Conservation (phyloP, 2,329 filamentous ascomycete genomes). For the Colletotrichum musicola region DNA sequence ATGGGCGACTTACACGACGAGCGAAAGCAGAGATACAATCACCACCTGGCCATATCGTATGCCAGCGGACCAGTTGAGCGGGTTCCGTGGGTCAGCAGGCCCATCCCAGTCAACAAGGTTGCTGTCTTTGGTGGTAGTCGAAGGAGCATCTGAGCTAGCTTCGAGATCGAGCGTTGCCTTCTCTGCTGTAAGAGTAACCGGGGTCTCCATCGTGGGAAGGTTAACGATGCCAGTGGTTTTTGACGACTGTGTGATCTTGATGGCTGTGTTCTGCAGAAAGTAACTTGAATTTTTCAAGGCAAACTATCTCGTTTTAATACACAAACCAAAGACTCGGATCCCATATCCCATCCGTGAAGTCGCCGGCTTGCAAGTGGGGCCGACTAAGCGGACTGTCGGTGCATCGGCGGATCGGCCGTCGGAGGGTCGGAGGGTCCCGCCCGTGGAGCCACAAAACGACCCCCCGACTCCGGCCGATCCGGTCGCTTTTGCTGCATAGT, state of each 20-base stretch:
- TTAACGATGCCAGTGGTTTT: neutral
- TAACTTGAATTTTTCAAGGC: neutral
- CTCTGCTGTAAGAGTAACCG: neutral
- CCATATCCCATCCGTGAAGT: conserved; percentile 7
- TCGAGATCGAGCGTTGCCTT: neutral
- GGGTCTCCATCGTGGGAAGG: conserved; percentile 2
- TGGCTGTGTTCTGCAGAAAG: neutral
- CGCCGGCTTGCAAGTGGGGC: neutral
- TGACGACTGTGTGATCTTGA: neutral
- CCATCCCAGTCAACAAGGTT: conserved; percentile 69
- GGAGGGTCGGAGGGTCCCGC: conserved; percentile 12
- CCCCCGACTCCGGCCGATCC: neutral
- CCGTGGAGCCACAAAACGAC: neutral
- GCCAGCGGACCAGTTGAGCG: conserved; percentile 67
- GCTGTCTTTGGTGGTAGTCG: neutral
- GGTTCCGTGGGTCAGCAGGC: conserved; percentile 68
- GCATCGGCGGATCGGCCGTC: conserved; percentile 4
- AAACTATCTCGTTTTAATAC: neutral
- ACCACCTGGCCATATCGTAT: conserved; percentile 52
- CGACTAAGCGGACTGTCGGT: neutral
- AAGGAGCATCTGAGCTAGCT: neutral
- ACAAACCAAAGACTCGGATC: neutral
- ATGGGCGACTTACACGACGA: conserved; percentile 3
- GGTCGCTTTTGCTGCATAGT: no score
- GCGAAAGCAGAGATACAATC: conserved; percentile 44